phyloP scores from a whole-genome alignment of 225 moss, liverwort and hornwort genomes.

The Thuidium tamariscinum region DNA sequence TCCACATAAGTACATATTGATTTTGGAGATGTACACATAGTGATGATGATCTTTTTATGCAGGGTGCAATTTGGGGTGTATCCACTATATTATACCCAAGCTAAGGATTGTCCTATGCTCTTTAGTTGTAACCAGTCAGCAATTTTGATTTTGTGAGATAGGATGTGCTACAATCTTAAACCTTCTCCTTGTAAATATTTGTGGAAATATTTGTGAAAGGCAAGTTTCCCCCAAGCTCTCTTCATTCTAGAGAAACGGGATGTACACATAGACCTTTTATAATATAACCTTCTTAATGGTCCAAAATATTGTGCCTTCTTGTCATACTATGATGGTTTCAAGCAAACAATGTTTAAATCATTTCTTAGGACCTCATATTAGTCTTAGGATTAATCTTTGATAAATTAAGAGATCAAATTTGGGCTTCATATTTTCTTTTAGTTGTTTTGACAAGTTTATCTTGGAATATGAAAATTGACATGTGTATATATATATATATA shows the following conservation, averaged over 20 bases:
- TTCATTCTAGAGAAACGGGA: neutral
- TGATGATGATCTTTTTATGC: neutral
- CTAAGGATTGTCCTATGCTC: neutral
- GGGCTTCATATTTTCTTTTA: neutral
- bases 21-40: neutral
- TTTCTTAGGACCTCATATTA: neutral
- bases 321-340: too few species aligned
- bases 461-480: too few species aligned
- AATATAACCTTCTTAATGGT: neutral
- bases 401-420: neutral
- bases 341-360: accelerated
- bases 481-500: neutral
- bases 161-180: neutral
- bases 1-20: neutral
- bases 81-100: neutral
- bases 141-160: neutral
- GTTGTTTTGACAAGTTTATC: too few species aligned
- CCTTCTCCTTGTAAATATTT: neutral
- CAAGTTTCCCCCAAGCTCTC: neutral
- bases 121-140: neutral
- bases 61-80: neutral
- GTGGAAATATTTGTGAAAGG: neutral
- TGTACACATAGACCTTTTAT: neutral
- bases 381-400: accelerated
- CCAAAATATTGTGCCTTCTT: accelerated